Conservation (phyloP, 768 basidiomycete genomes). For the Tylopilus subfusipes region DNA sequence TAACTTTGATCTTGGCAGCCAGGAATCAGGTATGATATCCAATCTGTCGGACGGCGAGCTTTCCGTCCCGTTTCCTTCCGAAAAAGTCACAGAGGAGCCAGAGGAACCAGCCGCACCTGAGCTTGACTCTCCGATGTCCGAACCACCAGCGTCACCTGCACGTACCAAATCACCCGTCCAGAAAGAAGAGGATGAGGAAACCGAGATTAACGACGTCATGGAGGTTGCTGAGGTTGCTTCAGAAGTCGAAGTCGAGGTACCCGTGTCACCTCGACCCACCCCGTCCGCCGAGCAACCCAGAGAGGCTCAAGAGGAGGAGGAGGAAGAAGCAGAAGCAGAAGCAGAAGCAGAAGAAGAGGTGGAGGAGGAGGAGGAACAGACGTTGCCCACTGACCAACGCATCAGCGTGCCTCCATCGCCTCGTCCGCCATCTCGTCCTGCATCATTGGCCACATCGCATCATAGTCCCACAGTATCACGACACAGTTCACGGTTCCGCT, state of each 20-base stretch:
- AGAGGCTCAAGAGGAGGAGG: conserved; percentile 7
- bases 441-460: conserved; percentile 10
- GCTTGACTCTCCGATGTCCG: conserved; percentile 33
- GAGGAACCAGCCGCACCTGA: conserved; percentile 17
- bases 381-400: conserved; percentile 1
- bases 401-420: conserved; percentile 4
- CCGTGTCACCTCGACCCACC: conserved; percentile 13
- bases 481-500: conserved; percentile 13
- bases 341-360: conserved; percentile 13
- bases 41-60: conserved; percentile 35
- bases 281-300: conserved; percentile 13
- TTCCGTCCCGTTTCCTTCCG: conserved; percentile 17
- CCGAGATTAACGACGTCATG: conserved; percentile 17
- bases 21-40: conserved; percentile 39
- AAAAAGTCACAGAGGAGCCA: conserved; percentile 5
- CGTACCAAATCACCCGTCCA: conserved; percentile 20
- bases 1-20: conserved; percentile 28
- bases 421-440: conserved; percentile 17
- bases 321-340: conserved; percentile 17
- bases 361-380: conserved; percentile 9
- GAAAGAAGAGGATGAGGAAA: conserved; percentile 26
- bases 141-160: conserved; percentile 30
- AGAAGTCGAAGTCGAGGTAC: conserved; percentile 16
- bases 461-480: conserved; percentile 20
- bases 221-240: conserved; percentile 6